Evolutionary conservation across 1,284 basidiomycete species (phyloP).

Genomic region (Pyrrhoderma lamaoense): DNA sequence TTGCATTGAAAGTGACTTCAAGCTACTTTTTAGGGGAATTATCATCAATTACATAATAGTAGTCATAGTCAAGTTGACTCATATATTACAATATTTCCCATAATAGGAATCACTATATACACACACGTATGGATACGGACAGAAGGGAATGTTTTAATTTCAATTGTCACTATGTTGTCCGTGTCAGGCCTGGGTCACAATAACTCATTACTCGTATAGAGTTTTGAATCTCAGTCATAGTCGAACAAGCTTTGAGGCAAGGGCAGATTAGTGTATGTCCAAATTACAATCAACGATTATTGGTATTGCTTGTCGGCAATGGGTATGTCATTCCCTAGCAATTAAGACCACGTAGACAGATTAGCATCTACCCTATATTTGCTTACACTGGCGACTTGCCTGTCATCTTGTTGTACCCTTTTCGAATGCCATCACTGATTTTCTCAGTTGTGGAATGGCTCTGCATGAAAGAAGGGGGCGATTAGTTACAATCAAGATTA

Average conservation of each 20-base stretch:
- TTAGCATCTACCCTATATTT: background rate
- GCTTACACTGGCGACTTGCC: constrained; percentile 11
- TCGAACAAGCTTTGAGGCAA: background rate
- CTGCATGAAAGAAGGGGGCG: constrained; percentile 1
- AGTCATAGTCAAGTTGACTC: too few relatives aligned
- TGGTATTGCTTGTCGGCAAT: constrained; percentile 15
- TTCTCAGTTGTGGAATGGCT: constrained; percentile 19
- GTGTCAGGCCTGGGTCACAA: background rate
- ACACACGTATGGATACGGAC: too few relatives aligned
- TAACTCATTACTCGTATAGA: background rate
- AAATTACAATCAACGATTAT: background rate
- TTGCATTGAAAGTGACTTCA: background rate
- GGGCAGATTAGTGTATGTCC: too few relatives aligned
- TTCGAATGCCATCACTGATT: constrained; percentile 17
- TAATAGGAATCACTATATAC: too few relatives aligned
- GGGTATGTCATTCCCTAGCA: constrained; percentile 15
- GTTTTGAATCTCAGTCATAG: background rate
- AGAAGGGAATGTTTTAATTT: too few relatives aligned
- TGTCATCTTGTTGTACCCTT: constrained; percentile 16
- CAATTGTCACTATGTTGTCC: background rate
- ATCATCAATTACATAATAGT: too few relatives aligned
- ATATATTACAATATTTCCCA: too few relatives aligned
- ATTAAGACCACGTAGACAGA: background rate
- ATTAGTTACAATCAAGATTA: background rate
- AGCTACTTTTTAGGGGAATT: background rate